Percentiles rank a stretch among this genome's conserved stretches.
phyloP scores from a whole-genome alignment of 441 rosid genomes.

The Erodium texanum region DNA sequence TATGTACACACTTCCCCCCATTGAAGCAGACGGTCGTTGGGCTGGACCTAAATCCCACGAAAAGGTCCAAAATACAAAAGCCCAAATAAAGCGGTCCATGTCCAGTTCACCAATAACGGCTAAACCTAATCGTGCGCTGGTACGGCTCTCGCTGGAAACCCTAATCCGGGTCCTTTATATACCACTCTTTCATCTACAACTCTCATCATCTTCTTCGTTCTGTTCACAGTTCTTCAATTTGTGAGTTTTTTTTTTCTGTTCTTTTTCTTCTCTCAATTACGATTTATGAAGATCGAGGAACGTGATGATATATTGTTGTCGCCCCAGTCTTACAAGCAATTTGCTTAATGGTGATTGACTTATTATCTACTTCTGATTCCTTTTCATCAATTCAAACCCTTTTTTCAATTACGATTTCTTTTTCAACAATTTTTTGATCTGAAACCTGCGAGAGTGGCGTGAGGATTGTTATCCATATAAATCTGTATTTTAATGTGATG shows the following conservation, averaged over 20 bases:
- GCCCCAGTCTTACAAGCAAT: conserved; percentile 23
- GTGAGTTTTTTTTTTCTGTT: not conserved
- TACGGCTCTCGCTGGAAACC: not conserved
- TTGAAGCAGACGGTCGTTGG: too few relatives aligned
- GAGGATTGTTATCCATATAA: conserved; percentile 10
- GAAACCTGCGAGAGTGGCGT: conserved; percentile 3
- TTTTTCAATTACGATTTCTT: too few relatives aligned
- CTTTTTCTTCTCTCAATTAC: too few relatives aligned
- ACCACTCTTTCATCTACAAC: not conserved
- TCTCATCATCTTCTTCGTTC: not conserved
- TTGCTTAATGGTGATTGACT: conserved; percentile 22
- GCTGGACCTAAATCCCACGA: too few relatives aligned
- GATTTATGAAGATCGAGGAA: conserved; percentile 3
- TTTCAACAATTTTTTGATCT: not conserved
- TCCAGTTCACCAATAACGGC: not conserved
- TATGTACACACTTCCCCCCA: too few relatives aligned
- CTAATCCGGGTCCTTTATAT: not conserved
- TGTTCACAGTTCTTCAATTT: not conserved
- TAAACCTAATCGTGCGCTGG: not conserved
- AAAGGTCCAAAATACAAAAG: not conserved
- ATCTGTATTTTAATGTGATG: conserved; percentile 13
- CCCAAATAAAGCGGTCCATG: not conserved
- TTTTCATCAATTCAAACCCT: not conserved
- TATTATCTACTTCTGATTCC: conserved; percentile 12
- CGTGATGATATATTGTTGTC: conserved; percentile 23